A percentile compares a stretch with the other conserved stretches of the same genome.
These are phyloP conservation scores for Lolium rigidum DNA, from an alignment of 176 grass and related monocot genomes.

Conservation along the genomic window DNA sequence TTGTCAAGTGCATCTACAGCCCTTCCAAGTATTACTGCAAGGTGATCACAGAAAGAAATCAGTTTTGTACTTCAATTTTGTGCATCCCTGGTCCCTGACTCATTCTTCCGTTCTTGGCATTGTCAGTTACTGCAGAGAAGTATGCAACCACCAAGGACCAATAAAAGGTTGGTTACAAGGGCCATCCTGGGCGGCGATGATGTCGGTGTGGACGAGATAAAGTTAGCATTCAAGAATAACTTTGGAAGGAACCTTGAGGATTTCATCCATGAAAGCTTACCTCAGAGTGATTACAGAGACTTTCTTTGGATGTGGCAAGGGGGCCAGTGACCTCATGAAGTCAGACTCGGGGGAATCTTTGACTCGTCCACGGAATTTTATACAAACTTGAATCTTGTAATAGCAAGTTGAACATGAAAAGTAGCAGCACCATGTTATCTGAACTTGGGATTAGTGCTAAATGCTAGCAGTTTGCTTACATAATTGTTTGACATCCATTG, in stretches of 20 bases:
- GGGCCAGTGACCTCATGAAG: conserved; percentile 37
- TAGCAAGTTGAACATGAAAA: conserved; percentile 37
- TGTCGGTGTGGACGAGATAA: conserved; percentile 69
- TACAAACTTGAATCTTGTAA: conserved; percentile 19
- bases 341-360: neutral
- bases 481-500: conserved; percentile 17
- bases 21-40: conserved; percentile 92
- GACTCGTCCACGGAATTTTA: conserved; percentile 21
- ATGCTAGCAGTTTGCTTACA: conserved; percentile 32
- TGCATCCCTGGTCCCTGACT: conserved; percentile 28
- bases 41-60: conserved; percentile 42
- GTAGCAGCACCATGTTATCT: conserved; percentile 34
- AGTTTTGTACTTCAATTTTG: neutral
- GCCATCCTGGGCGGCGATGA: conserved; percentile 76
- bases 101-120: conserved; percentile 36
- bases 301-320: conserved; percentile 71
- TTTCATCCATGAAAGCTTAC: conserved; percentile 66
- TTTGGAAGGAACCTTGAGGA: conserved; percentile 66
- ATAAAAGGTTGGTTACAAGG: conserved; percentile 63
- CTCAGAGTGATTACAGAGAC: conserved; percentile 73
- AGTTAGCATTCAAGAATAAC: conserved; percentile 57
- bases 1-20: conserved; percentile 82
- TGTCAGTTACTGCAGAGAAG: conserved; percentile 68
- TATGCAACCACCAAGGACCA: conserved; percentile 38
- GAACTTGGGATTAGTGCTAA: conserved; percentile 20